These are phyloP conservation scores for Talaromyces verruculosus DNA, from an alignment of 2,329 filamentous ascomycete species.

Conservation along the genomic window DNA sequence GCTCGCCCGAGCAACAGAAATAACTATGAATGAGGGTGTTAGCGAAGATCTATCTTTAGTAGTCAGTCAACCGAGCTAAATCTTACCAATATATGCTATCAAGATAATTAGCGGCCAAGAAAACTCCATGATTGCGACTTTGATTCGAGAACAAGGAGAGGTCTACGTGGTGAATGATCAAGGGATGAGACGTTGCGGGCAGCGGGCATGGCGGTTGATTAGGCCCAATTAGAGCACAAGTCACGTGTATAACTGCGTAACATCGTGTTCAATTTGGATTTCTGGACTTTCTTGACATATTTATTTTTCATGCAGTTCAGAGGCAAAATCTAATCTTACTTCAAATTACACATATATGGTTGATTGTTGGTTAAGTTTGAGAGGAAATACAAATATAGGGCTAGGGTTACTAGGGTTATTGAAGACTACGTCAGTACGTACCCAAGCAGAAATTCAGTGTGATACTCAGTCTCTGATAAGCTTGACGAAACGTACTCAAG, in stretches of 20 bases:
- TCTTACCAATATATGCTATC: conserved; percentile 2
- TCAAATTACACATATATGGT: not conserved
- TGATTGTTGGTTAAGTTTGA: too few relatives aligned
- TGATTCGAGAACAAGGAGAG: conserved; percentile 40
- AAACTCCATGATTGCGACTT: conserved; percentile 1
- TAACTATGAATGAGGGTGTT: not conserved
- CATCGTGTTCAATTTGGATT: not conserved
- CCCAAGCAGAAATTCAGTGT: not conserved
- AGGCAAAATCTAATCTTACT: not conserved
- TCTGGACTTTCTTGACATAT: not conserved
- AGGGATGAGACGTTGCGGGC: conserved; percentile 21
- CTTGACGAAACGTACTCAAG: not conserved
- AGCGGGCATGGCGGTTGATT: conserved; percentile 45
- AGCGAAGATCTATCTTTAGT: not conserved
- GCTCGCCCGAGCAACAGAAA: conserved; percentile 8
- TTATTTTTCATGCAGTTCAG: not conserved
- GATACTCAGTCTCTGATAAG: not conserved
- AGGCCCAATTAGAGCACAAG: conserved; percentile 33
- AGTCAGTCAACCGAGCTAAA: too few relatives aligned
- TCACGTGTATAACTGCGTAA: not conserved
- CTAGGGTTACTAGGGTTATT: not conserved
- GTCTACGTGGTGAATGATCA: conserved; percentile 35
- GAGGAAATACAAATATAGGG: not conserved
- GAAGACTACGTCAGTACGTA: not conserved
- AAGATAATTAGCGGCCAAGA: conserved; percentile 4